Evolutionary conservation across 805 yeast genomes (phyloP).

Genomic region (Starmera dryadoides): DNA sequence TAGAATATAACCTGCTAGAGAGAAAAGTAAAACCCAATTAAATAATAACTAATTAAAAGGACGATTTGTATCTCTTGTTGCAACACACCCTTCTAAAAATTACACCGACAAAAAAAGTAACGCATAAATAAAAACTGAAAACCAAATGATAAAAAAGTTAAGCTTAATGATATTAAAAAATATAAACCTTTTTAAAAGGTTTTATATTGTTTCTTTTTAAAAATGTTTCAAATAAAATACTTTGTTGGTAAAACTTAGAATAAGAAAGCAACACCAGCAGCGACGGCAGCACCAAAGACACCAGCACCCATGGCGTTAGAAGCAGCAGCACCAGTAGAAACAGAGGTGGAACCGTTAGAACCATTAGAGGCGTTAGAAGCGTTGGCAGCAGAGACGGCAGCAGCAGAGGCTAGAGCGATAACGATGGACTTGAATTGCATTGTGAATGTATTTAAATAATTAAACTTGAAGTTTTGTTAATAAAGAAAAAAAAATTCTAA

Average conservation of each 20-base stretch:
- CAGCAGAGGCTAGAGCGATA: slow-evolving; percentile 62
- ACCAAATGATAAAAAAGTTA: not conserved
- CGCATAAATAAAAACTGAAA: not conserved
- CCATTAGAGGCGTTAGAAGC: slow-evolving; percentile 24
- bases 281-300: slow-evolving; percentile 77
- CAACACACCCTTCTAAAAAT: not conserved
- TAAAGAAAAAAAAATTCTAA: not conserved
- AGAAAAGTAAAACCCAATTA: too few relatives aligned
- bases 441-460: slow-evolving; percentile 7
- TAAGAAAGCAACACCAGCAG: slow-evolving; percentile 64
- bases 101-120: not conserved
- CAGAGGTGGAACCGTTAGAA: slow-evolving; percentile 36
- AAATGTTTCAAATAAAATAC: not conserved
- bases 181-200: not conserved
- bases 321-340: slow-evolving; percentile 42
- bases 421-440: slow-evolving; percentile 72
- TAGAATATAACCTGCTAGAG: not conserved
- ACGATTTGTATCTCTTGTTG: too few relatives aligned
- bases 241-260: slow-evolving; percentile 24
- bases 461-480: not conserved
- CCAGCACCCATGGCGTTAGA: slow-evolving; percentile 60
- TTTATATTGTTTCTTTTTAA: too few relatives aligned
- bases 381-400: slow-evolving; percentile 63
- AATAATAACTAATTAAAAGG: not conserved
- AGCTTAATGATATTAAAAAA: not conserved